Evolutionary conservation across 495 filamentous ascomycete species (phyloP).

Genomic region (Barbatosphaeria neglecta): DNA sequence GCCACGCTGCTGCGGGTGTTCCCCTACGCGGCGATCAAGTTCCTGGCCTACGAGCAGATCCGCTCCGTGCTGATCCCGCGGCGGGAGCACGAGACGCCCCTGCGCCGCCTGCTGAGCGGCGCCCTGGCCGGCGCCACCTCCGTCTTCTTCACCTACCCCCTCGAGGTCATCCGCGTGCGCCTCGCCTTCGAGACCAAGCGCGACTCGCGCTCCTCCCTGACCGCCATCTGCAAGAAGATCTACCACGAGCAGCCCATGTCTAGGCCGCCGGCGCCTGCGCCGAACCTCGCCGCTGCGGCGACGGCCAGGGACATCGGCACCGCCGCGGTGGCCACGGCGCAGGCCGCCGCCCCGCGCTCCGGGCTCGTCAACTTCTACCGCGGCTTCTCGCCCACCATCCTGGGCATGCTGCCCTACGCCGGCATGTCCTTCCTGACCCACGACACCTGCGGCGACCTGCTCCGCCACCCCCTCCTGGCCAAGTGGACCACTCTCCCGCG

Average conservation of each 20-base stretch:
- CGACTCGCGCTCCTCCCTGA: slow-evolving; percentile 51
- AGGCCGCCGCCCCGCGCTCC: slow-evolving; percentile 39
- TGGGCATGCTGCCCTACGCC: slow-evolving; percentile 94
- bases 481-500: slow-evolving; percentile 51
- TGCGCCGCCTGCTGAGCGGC: slow-evolving; percentile 68
- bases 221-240: slow-evolving; percentile 66
- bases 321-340: slow-evolving; percentile 15
- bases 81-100: slow-evolving; percentile 62
- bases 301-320: slow-evolving; percentile 7
- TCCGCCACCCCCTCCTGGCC: slow-evolving; percentile 54
- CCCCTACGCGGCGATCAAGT: slow-evolving; percentile 95
- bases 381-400: slow-evolving; percentile 77
- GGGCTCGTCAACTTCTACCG: slow-evolving; percentile 89
- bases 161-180: slow-evolving; percentile 86
- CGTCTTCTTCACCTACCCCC: slow-evolving; percentile 90
- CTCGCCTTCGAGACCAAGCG: slow-evolving; percentile 84
- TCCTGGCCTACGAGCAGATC: slow-evolving; percentile 93
- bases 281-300: slow-evolving; percentile 1
- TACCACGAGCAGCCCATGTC: slow-evolving; percentile 54
- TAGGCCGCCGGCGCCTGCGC: slow-evolving; percentile 5
- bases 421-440: slow-evolving; percentile 96
- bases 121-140: slow-evolving; percentile 75
- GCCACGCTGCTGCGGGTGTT: slow-evolving; percentile 91
- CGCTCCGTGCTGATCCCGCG: slow-evolving; percentile 60
- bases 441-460: slow-evolving; percentile 70